A percentile compares a stretch with the other conserved stretches of the same genome.
Evolutionary conservation across 768 basidiomycete genomes (phyloP).

Genomic region (Lactifluus hygrophoroides): DNA sequence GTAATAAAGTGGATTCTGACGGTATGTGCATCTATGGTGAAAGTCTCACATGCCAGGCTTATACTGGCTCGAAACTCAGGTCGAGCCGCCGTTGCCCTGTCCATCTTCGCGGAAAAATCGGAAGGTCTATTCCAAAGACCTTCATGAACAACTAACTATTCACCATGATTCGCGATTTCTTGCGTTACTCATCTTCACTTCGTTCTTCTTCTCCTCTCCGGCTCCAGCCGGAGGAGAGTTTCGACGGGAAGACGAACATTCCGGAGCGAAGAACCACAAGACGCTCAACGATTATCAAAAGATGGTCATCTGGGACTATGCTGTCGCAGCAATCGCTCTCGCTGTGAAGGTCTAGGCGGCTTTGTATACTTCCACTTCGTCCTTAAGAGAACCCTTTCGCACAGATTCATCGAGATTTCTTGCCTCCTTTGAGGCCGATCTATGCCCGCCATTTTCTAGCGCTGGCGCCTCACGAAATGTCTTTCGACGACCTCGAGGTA

Average conservation of each 20-base stretch:
- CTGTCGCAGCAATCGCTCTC: constrained; percentile 17
- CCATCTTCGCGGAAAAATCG: not conserved
- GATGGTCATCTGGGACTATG: constrained; percentile 14
- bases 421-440: constrained; percentile 15
- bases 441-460: constrained; percentile 15
- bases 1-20: constrained; percentile 17
- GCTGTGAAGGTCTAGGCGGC: constrained; percentile 17
- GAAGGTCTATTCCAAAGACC: constrained; percentile 4
- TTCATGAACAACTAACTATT: constrained; percentile 14
- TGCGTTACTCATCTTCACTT: constrained; percentile 13
- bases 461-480: constrained; percentile 16
- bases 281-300: not conserved
- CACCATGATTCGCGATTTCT: constrained; percentile 18
- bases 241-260: not conserved
- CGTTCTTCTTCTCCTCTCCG: constrained; percentile 1
- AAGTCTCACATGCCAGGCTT: not conserved
- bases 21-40: not conserved
- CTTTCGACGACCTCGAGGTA: constrained; percentile 15
- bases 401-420: constrained; percentile 16
- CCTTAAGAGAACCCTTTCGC: not conserved
- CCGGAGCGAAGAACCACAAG: not conserved
- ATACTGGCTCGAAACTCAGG: not conserved
- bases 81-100: constrained; percentile 7
- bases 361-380: not conserved
- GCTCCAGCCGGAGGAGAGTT: not conserved